Conservation (phyloP, 2,329 filamentous ascomycete genomes). For the Cladophialophora carrionii region DNA sequence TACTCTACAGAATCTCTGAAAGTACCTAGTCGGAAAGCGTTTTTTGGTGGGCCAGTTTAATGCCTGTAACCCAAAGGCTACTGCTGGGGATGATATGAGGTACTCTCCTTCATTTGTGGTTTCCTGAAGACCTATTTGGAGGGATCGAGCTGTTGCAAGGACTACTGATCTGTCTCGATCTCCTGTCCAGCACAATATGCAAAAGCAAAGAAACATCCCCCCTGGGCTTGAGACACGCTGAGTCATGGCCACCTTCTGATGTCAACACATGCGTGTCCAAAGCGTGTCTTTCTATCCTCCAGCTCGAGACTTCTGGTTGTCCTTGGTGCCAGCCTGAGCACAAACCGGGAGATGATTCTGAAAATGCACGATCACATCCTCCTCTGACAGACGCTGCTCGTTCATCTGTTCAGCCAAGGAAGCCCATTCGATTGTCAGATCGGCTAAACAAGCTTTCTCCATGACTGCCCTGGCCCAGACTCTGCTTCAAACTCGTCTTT, state of each 20-base stretch:
- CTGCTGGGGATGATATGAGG: too few relatives aligned
- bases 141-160: not conserved
- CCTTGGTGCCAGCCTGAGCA: not conserved
- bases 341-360: not conserved
- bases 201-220: not conserved
- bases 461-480: slow-evolving; percentile 14
- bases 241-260: not conserved
- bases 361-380: not conserved
- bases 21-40: too few relatives aligned
- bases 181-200: not conserved
- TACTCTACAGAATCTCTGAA: too few relatives aligned
- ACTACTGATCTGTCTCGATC: not conserved
- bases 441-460: slow-evolving; percentile 16
- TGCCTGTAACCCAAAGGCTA: too few relatives aligned
- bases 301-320: not conserved
- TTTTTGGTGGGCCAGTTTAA: too few relatives aligned
- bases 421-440: not conserved
- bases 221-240: not conserved
- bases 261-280: not conserved
- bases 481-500: not conserved
- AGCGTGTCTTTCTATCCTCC: not conserved
- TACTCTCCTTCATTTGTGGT: not conserved
- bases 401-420: not conserved
- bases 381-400: not conserved
- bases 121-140: not conserved